phyloP scores from a whole-genome alignment of 768 basidiomycete genomes.

The Lactarius deliciosus region DNA sequence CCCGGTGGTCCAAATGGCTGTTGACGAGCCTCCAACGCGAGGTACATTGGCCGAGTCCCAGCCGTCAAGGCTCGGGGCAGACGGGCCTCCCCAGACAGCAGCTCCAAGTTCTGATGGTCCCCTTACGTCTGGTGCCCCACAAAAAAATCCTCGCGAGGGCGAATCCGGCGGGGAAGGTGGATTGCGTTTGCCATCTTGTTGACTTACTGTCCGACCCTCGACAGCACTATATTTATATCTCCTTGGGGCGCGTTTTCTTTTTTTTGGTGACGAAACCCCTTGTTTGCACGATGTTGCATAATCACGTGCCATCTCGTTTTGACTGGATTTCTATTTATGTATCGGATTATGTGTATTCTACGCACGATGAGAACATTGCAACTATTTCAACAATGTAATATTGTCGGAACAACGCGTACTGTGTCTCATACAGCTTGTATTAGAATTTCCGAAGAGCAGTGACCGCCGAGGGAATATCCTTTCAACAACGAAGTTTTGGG shows the following conservation, averaged over 20 bases:
- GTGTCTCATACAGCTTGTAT: no score
- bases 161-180: conserved; percentile 24
- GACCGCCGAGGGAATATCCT: no score
- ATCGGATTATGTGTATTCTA: conserved; percentile 24
- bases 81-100: conserved; percentile 8
- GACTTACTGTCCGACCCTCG: conserved; percentile 3
- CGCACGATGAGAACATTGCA: not conserved
- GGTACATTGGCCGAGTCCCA: conserved; percentile 6
- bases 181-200: conserved; percentile 14
- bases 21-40: conserved; percentile 5
- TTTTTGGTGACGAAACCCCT: not conserved
- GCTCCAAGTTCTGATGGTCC: not conserved
- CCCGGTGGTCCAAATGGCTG: not conserved
- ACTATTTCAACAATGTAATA: not conserved
- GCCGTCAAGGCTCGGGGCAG: conserved; percentile 6
- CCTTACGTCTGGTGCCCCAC: not conserved
- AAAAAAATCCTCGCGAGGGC: conserved; percentile 13
- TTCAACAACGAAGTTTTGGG: no score
- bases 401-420: not conserved
- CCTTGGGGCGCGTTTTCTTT: not conserved
- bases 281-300: not conserved
- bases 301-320: not conserved
- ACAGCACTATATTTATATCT: conserved; percentile 2
- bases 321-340: conserved; percentile 14
- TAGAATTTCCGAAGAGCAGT: no score